Percentiles rank a stretch among this genome's conserved stretches.
Evolutionary conservation across 805 yeast species (phyloP).

Genomic region (Ogataea minuta): DNA sequence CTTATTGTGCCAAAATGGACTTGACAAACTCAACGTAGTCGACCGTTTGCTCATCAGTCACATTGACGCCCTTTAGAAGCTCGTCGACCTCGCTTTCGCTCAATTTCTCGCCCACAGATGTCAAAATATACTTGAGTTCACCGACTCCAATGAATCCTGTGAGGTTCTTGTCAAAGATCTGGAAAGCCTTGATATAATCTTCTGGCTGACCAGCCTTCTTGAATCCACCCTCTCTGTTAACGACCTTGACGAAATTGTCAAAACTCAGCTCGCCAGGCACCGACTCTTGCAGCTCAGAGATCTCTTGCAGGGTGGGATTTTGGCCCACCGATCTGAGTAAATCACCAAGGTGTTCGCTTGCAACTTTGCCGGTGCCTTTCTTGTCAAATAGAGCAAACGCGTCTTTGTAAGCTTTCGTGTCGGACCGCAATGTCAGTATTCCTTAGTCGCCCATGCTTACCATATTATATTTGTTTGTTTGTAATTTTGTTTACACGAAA

Average conservation of each 20-base stretch:
- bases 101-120: constrained; percentile 93
- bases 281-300: constrained; percentile 52
- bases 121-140: constrained; percentile 89
- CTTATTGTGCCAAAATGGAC: constrained; percentile 83
- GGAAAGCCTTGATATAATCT: constrained; percentile 94
- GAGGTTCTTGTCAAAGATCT: constrained; percentile 93
- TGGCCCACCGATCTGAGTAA: constrained; percentile 96
- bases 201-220: constrained; percentile 84
- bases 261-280: constrained; percentile 54
- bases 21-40: constrained; percentile 95
- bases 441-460: constrained; percentile 1
- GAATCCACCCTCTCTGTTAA: constrained; percentile 86
- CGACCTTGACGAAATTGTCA: constrained; percentile 71
- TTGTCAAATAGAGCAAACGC: constrained; percentile 96
- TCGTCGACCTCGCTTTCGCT: constrained; percentile 92
- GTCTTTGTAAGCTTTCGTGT: constrained; percentile 62
- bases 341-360: constrained; percentile 84
- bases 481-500: constrained; percentile 11
- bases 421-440: constrained; percentile 8
- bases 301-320: constrained; percentile 93
- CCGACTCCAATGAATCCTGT: constrained; percentile 98
- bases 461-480: constrained; percentile 8
- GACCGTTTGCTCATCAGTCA: constrained; percentile 90
- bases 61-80: constrained; percentile 89
- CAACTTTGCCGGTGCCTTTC: constrained; percentile 90